A percentile compares a stretch with the other conserved stretches of the same genome.
phyloP scores from a whole-genome alignment of 495 filamentous ascomycete species.

The Penicillium angulare region DNA sequence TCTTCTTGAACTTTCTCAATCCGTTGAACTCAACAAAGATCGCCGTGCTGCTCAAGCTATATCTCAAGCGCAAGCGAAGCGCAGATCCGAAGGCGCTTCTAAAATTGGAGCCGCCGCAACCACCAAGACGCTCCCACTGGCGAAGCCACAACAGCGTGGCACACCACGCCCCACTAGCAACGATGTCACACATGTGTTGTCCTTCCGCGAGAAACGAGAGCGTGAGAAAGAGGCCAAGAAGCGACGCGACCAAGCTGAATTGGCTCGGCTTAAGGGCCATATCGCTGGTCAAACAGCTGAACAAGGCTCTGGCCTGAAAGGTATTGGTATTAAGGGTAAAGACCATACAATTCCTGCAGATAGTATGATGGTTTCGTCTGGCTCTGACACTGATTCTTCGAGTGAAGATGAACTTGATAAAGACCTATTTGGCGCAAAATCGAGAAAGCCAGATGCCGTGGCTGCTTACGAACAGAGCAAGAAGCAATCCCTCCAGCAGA shows the following conservation, averaged over 20 bases:
- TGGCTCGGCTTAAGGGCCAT: slow-evolving; percentile 61
- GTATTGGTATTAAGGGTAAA: slow-evolving; percentile 76
- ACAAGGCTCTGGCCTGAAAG: slow-evolving; percentile 74
- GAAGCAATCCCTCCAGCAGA: slow-evolving; percentile 49
- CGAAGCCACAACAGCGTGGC: slow-evolving; percentile 31
- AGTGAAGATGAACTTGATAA: slow-evolving; percentile 65
- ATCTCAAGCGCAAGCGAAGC: slow-evolving; percentile 28
- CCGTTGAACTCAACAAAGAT: slow-evolving; percentile 50
- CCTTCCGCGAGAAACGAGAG: slow-evolving; percentile 67
- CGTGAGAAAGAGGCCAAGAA: slow-evolving; percentile 72
- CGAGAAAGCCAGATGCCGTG: slow-evolving; percentile 46
- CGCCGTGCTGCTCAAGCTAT: slow-evolving; percentile 29
- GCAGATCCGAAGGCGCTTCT: slow-evolving; percentile 9
- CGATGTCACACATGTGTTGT: slow-evolving; percentile 33
- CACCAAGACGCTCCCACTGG: slow-evolving; percentile 2
- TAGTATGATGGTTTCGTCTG: slow-evolving; percentile 82
- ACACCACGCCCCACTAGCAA: slow-evolving; percentile 24
- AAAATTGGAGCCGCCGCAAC: not conserved
- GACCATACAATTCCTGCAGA: slow-evolving; percentile 69
- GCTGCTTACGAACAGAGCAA: slow-evolving; percentile 56
- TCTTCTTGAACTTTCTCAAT: slow-evolving; percentile 43
- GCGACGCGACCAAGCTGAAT: slow-evolving; percentile 63
- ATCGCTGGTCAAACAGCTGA: slow-evolving; percentile 59
- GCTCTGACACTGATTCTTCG: slow-evolving; percentile 72
- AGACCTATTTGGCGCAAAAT: slow-evolving; percentile 55